Evolutionary conservation across 2,329 filamentous ascomycete species (phyloP), one percentile per base, ranked within the genome.

Genomic region (Penicillium sp.): DNA sequence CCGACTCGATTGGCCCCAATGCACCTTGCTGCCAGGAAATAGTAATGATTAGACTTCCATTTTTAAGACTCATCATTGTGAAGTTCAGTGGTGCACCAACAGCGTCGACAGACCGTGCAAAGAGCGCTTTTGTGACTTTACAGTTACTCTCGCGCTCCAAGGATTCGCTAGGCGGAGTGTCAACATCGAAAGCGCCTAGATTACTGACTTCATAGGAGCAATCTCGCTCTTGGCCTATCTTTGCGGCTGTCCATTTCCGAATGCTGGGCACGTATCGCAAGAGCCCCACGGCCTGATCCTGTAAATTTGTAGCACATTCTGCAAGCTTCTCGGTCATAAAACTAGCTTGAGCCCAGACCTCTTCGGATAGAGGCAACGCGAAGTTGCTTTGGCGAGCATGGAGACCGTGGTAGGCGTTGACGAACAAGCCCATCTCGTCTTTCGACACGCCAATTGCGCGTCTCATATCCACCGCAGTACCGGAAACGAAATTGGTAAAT

Each of bases 391-490:
- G 24, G 35, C 48, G 48, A 2, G 9, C 28, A 42, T 51, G 48
- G 5, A 61, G 47, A 6, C 66, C 56, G 54, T 71, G 69, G 30
- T 63, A 62, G 0, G 64, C 69, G 8, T 69, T 66, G 1, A 67
- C 66, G 58, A 66, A 73, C 52, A 74, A 64, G 8, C 71, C 75
- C 46, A 69, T 64, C 9, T 71, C 61, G 4, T 62, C 47, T 1
- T 69, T 57, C 1, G 48, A 30, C 4, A 66, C 61, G 3, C 69
- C 68, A 1, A 71, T 59, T 7, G 73, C 63, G 5, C 61, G 61
- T 12, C 78, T 71, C 62, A 80, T 69, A 60, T 78, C 74, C 43
- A 79, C 63, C 1, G 77, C 66, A 0, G 71, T 75, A 20, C 69
- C 63, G 0, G 71, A 70, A 1, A 71, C 65, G 56, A 79, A 76